Base-by-base conservation (phyloP, 306 rosid genomes). In the Dalbergia cultrata region DNA sequence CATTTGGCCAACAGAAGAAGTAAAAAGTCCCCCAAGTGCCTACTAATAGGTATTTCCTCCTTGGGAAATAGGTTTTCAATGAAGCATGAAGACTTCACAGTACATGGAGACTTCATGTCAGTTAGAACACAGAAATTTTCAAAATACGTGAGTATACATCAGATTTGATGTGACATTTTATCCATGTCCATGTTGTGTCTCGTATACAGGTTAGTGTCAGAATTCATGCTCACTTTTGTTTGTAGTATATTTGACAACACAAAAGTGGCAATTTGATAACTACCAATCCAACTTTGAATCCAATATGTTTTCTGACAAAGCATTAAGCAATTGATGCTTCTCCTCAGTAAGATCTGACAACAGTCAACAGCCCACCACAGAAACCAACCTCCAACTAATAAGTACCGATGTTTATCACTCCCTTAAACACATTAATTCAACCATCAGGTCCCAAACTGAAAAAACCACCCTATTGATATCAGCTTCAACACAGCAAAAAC, bases 381-480 rank as follows among this genome's bases (percentile, higher is more conserved):
- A 14, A 0, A 10, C 35, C 43, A 61, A 33, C 7, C 7, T 61
- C 2, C 45, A 61, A 43, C 6, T 52, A 75, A 19, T 4, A 26
- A 64, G 6, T 31, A 31, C 12, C 4, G 50, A 75, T 62, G 19
- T 5, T 13, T n/a, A 75, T 16, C 17, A 44, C 16, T 22, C 41
- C 47, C 60, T 43, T 59, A 61, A 57, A 5, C 19, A 65, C 57
- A 14, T 35, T 19, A 37, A 65, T 5, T 9, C n/a, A 6, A 22
- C 39, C 57, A 39, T 26, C 8, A 66, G 60, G 0, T 6, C 12
- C 10, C 18, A 22, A 12, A 8, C 64, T 13, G n/a, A 56, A 14
- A 76, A 76, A 31, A 62, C 31, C 34, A 63, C 80, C 71, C 21
- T 33, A 13, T 21, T 31, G 14, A 7, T 58, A 56, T 62, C 6